These are phyloP conservation scores for Epichloe hybrida DNA, from an alignment of 2,329 filamentous ascomycete genomes.

Conservation along the genomic window DNA sequence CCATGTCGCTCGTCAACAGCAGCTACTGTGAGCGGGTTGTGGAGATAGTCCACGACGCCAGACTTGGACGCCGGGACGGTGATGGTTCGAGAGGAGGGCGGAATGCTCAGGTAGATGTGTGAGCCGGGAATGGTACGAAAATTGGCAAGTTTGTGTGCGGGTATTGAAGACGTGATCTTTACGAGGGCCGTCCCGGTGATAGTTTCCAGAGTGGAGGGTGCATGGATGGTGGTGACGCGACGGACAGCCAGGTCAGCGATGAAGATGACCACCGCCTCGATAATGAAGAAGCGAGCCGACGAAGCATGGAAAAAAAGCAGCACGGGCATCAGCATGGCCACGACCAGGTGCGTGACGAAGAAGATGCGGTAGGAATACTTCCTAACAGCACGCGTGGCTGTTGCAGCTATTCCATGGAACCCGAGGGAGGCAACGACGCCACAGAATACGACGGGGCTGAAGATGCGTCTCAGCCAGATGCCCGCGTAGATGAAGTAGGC, in stretches of 20 bases:
- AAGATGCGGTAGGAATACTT: slow-evolving; percentile 47
- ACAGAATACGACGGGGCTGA: slow-evolving; percentile 35
- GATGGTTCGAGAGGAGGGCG: slow-evolving; percentile 30
- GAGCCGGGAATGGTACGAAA: slow-evolving; percentile 39
- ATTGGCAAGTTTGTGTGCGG: slow-evolving; percentile 26
- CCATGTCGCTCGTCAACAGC: slow-evolving; percentile 29
- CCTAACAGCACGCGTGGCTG: slow-evolving; percentile 34
- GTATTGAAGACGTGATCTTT: slow-evolving; percentile 36
- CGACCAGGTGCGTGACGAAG: slow-evolving; percentile 43
- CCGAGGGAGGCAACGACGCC: slow-evolving; percentile 37
- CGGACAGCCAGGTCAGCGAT: slow-evolving; percentile 40
- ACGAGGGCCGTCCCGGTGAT: slow-evolving; percentile 44
- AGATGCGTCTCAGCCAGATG: slow-evolving; percentile 33
- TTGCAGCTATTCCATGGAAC: slow-evolving; percentile 34
- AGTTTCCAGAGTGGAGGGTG: slow-evolving; percentile 32
- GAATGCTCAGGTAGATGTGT: slow-evolving; percentile 50
- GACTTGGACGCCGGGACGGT: slow-evolving; percentile 22
- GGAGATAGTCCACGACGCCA: slow-evolving; percentile 37
- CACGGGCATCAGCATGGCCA: slow-evolving; percentile 36
- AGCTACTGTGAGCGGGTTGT: slow-evolving; percentile 50
- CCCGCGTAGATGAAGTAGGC: slow-evolving; percentile 42
- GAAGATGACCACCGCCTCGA: slow-evolving; percentile 37
- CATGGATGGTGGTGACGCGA: slow-evolving; percentile 34
- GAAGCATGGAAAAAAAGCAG: slow-evolving; percentile 46
- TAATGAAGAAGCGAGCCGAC: slow-evolving; percentile 35